Evolutionary conservation across 2,329 filamentous ascomycete genomes (phyloP), one percentile per base, ranked within the genome.

Genomic region (Monosporascus sp.): DNA sequence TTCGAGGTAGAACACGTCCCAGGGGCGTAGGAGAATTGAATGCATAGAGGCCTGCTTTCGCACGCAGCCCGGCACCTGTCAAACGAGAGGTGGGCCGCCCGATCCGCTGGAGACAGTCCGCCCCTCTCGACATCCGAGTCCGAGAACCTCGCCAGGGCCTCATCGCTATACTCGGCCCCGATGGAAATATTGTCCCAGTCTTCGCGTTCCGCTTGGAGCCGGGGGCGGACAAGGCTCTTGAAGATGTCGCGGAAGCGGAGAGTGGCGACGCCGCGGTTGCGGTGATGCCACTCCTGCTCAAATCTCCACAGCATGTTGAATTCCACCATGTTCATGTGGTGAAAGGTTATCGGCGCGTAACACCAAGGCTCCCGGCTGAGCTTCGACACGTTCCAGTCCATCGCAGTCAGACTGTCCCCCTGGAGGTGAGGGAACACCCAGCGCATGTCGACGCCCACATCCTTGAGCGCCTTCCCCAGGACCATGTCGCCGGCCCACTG

Each of bases 381-480:
- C 26, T 62, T 61, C 38, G 57, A 52, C 24, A 58, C 53, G 9
- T 51, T 53, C 59, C 56, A 60, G 52, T 63, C 55, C 17, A 63
- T 50, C 5, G 50, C 47, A 7, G 52, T 57, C 50, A 64, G n/a
- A 49, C 57, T 59, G n/a, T 61, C 56, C 1, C 59, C 59, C 36
- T 62, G 61, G n/a, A 64, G 38, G 31, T 61, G 57, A 59, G 41
- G 50, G 72, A 55, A 61, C 5, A 55, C 57, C 56, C 50, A 62
- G 48, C 57, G 56, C 56, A 64, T 49, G 16, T 41, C 22, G 9
- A 64, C 49, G n/a, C 54, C 55, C 20, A 50, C 52, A 24, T 61
- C 60, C 14, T 47, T 56, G 11, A 64, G 11, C 11, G 55, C 50
- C 51, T 59, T 62, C 3, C 61, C 61, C 16, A 64, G 27, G n/a